Base-by-base conservation (phyloP, 2,329 filamentous ascomycete genomes). In the Aspergillus thermomutatus region DNA sequence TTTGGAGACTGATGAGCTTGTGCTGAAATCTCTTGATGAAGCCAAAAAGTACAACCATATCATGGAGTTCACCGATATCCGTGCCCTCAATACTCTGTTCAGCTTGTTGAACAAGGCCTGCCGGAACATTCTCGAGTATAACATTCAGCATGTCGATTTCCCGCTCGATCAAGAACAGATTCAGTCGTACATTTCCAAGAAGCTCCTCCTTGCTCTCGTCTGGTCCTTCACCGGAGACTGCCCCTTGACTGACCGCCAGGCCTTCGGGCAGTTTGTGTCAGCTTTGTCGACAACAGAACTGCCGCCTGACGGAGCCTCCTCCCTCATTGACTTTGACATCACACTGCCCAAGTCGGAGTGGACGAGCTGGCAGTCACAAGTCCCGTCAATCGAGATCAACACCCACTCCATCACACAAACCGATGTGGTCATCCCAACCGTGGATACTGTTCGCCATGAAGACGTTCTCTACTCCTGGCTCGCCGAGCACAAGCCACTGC, bases 391-490 rank as follows among this genome's bases (percentile, higher is more conserved):
- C 56, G 95, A 99, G 73, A 90, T 99, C 75, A 97, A 99, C 72
- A 99, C 95, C 0, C 95, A 99, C 74, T 97, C 93, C 4, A 89
- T 99, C 69, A 97, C 91, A 0, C 92, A 99, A 73, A 99, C 95
- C 1, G 95, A 99, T 74, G 91, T 97, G 43, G 94, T 99, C 60
- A 99, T 99, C 69, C 95, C 94, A 1, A 99, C 94, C 0, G 80
- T 99, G 50, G 94, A 99, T 72, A 99, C 95, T 27, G 89, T 99
- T 47, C 91, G 94, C 28, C 94, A 99, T 67, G 94, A 99, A 74
- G 94, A 97, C 75, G 91, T 99, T n/a, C 82, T 99, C 17, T 99
- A 99, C 79, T 99, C 95, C 3, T 99, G 94, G 94, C 85, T 99
- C 47, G 94, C 95, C 17, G 94, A 99, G 74, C 94, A 99, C 73